Conservation (phyloP, 495 filamentous ascomycete species). For the Penicillium longicatenatum region DNA sequence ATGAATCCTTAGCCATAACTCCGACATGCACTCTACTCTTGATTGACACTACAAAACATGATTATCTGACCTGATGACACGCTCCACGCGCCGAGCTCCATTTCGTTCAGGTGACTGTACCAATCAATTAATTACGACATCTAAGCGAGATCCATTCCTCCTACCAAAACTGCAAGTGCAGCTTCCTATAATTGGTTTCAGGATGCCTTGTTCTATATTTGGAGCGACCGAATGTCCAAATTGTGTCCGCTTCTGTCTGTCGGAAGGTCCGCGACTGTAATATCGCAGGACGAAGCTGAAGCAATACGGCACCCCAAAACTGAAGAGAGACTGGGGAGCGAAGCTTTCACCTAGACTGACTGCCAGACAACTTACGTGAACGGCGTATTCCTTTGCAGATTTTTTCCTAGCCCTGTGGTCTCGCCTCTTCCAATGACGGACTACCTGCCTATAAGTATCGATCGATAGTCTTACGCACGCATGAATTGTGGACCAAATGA, state of each 20-base stretch:
- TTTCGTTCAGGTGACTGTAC: too few relatives aligned
- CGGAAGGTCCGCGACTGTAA: neutral
- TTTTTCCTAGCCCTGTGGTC: neutral
- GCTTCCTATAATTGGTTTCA: neutral
- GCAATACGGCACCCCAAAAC: neutral
- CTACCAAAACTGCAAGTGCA: neutral
- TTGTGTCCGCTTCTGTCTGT: neutral
- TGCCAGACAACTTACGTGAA: neutral
- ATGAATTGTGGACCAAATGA: neutral
- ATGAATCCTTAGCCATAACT: too few relatives aligned
- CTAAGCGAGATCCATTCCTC: neutral
- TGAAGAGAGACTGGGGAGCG: neutral
- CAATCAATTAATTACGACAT: neutral
- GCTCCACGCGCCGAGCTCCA: too few relatives aligned
- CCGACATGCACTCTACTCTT: too few relatives aligned
- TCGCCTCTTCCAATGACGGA: neutral
- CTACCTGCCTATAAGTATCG: neutral
- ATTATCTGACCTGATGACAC: too few relatives aligned
- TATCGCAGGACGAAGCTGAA: neutral
- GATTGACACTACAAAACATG: too few relatives aligned
- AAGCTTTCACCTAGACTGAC: neutral
- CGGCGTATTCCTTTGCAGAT: neutral
- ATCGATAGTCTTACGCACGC: neutral
- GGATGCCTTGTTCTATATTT: neutral
- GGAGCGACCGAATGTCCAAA: neutral